phyloP scores from a whole-genome alignment of 768 basidiomycete genomes.

The Pholiota conissans region DNA sequence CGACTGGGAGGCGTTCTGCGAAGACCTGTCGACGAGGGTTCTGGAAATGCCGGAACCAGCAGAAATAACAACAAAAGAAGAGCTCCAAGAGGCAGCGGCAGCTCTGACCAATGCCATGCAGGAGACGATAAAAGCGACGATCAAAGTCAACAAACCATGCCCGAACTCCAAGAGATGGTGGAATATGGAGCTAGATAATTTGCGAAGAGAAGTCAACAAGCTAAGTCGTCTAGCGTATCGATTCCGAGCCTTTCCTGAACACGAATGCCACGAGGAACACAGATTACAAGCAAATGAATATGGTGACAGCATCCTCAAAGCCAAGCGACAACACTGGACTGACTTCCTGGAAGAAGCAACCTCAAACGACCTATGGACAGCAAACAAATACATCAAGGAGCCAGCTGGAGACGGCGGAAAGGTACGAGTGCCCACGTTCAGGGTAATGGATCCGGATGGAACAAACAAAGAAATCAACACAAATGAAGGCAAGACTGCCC shows the following conservation, averaged over 20 bases:
- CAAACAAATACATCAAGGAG: slow-evolving; percentile 19
- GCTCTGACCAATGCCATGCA: slow-evolving; percentile 8
- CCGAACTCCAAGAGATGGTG: slow-evolving; percentile 21
- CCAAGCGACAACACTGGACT: slow-evolving; percentile 27
- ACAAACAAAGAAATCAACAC: slow-evolving; percentile 4
- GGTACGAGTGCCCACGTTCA: slow-evolving; percentile 26
- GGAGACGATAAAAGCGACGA: neutral
- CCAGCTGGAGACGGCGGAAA: slow-evolving; percentile 24
- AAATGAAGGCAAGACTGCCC: slow-evolving; percentile 23
- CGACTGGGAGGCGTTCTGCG: slow-evolving; percentile 31
- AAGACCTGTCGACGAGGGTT: slow-evolving; percentile 11
- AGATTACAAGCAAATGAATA: slow-evolving; percentile 15
- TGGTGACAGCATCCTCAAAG: slow-evolving; percentile 9
- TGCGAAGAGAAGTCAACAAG: slow-evolving; percentile 15
- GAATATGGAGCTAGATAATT: slow-evolving; percentile 23
- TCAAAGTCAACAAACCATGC: slow-evolving; percentile 5
- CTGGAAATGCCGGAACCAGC: neutral
- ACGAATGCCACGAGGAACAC: slow-evolving; percentile 23
- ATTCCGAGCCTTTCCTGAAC: slow-evolving; percentile 8
- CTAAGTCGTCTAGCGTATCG: slow-evolving; percentile 9
- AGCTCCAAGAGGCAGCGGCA: slow-evolving; percentile 1
- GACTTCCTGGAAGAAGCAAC: slow-evolving; percentile 25
- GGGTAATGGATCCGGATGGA: neutral
- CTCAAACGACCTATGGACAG: slow-evolving; percentile 19
- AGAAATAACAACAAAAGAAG: neutral